Percentiles rank a stretch among this genome's conserved stretches.
These are phyloP conservation scores for Scheffersomyces quercinus DNA, from an alignment of 1,139 yeast genomes.

Conservation along the genomic window DNA sequence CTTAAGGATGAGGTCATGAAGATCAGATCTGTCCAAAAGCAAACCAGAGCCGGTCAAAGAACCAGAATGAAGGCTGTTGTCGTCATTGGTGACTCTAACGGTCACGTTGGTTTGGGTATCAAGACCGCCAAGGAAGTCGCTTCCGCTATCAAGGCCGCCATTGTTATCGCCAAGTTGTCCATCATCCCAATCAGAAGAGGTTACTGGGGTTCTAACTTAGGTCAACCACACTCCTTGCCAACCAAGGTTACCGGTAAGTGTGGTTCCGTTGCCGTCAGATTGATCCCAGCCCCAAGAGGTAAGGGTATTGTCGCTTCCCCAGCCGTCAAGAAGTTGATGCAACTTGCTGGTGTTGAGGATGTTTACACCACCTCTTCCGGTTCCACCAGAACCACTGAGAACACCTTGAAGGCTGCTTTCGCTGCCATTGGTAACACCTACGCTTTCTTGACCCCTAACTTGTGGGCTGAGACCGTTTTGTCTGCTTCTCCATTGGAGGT, in stretches of 20 bases:
- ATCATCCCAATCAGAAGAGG: conserved; percentile 99
- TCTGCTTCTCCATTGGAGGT: conserved; percentile 92
- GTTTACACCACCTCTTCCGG: conserved; percentile 98
- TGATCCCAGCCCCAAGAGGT: conserved; percentile 99
- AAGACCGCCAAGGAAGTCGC: conserved; percentile 99
- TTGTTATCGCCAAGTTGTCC: conserved; percentile 97
- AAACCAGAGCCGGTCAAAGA: conserved; percentile 99
- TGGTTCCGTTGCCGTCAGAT: conserved; percentile 98
- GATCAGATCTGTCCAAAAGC: conserved; percentile 99
- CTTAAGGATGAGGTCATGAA: conserved; percentile 99
- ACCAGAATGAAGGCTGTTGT: conserved; percentile 99
- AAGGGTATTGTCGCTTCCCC: conserved; percentile 99
- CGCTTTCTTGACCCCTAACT: conserved; percentile 99
- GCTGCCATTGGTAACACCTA: conserved; percentile 99
- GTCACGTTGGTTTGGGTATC: conserved; percentile 99
- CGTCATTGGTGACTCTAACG: conserved; percentile 99
- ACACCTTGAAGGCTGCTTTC: conserved; percentile 99
- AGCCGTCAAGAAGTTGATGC: conserved; percentile 97
- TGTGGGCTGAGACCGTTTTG: conserved; percentile 88
- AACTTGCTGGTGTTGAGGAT: conserved; percentile 99
- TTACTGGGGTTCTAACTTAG: conserved; percentile 99
- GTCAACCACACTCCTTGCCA: conserved; percentile 99
- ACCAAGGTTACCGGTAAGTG: conserved; percentile 99
- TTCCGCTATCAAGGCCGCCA: conserved; percentile 99
- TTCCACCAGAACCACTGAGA: conserved; percentile 99